Evolutionary conservation across 192 early-diverging fungal species (phyloP).

Genomic region (Coemansia asiatica): DNA sequence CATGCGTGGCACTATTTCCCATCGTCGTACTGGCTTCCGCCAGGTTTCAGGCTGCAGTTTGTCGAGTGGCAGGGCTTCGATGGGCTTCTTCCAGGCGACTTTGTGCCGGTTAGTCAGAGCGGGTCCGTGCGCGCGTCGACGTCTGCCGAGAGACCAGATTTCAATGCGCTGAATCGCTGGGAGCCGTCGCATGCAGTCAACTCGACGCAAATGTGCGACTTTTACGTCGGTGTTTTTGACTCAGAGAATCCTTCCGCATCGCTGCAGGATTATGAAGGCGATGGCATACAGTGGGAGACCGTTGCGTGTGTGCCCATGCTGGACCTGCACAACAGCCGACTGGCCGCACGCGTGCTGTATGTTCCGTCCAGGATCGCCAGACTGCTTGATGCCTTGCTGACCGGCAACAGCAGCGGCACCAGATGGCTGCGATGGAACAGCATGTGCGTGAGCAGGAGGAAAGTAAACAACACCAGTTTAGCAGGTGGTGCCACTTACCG

Average conservation of each 20-base stretch:
- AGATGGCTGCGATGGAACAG: conserved; percentile 27
- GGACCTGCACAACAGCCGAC: conserved; percentile 14
- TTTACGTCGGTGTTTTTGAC: conserved; percentile 7
- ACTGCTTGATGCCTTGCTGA: not conserved
- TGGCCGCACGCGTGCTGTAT: conserved; percentile 33
- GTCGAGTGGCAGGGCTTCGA: conserved; percentile 62
- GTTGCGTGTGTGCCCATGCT: conserved; percentile 30
- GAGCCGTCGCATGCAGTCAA: conserved; percentile 32
- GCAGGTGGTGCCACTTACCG: too few species aligned
- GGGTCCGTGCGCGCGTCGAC: conserved; percentile 30
- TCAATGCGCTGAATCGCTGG: conserved; percentile 41
- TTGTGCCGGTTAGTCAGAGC: conserved; percentile 23
- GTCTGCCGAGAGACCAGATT: conserved; percentile 13
- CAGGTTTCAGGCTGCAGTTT: conserved; percentile 67
- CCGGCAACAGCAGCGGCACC: not conserved
- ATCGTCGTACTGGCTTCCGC: conserved; percentile 86
- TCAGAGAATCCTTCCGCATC: conserved; percentile 14
- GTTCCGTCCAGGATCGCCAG: conserved; percentile 9
- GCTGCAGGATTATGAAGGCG: not conserved
- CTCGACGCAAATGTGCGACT: conserved; percentile 21
- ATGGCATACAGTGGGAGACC: conserved; percentile 2
- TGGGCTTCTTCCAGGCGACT: conserved; percentile 85
- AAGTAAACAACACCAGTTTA: too few species aligned
- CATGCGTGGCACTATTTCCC: conserved; percentile 97
- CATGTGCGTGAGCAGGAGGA: conserved; percentile 27